Base-by-base conservation (phyloP, 2,329 filamentous ascomycete genomes). In the Corynespora cassiicola region DNA sequence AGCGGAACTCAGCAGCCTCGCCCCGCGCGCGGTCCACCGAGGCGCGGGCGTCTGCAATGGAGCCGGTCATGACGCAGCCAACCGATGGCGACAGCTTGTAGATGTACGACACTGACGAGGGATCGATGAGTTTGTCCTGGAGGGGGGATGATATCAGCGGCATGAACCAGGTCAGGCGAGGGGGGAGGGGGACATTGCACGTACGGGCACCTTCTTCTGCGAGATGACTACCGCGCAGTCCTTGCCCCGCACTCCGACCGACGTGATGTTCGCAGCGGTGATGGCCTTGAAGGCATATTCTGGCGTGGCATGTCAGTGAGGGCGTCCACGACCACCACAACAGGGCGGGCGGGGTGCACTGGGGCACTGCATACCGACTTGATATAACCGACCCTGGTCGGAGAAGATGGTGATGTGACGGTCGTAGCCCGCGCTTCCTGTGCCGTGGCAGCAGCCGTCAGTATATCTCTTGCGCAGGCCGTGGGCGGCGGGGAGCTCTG, bases 221-320 rank as follows among this genome's bases (percentile, higher is more conserved):
- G 94, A 97, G 69, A 99, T 78, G 36, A 99, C 89, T 28, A 99
- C 94, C 21, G 94, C 94, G 65, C 92, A 97, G 76, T 94, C 84
- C 81, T 99, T 99, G 73, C 94, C 94, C 68, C 90, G 83, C 57
- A 99, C 84, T 60, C 94, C 94, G 71, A 99, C 83, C 47, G 94
- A 94, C 80, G 95, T 99, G 77, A 99, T 97, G 75, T 97, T 97
- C 58, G 94, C 94, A 47, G 94, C 92, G 58, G 94, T 99, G 75
- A 99, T 99, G 43, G 94, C 94, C 79, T 99, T 99, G 85, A 99
- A 99, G 61, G 94, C 94, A 92, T 99, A 99, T 81, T 99, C 94
- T 97, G 69, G 59, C 27, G 35, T 33, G 32, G 16, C 17, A 17
- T 58, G 45, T 51, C 48, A 56, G 33, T 49, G 28, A 29, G 31